Evolutionary conservation across 306 rosid genomes (phyloP).

Genomic region (Trichosanthes truncata): DNA sequence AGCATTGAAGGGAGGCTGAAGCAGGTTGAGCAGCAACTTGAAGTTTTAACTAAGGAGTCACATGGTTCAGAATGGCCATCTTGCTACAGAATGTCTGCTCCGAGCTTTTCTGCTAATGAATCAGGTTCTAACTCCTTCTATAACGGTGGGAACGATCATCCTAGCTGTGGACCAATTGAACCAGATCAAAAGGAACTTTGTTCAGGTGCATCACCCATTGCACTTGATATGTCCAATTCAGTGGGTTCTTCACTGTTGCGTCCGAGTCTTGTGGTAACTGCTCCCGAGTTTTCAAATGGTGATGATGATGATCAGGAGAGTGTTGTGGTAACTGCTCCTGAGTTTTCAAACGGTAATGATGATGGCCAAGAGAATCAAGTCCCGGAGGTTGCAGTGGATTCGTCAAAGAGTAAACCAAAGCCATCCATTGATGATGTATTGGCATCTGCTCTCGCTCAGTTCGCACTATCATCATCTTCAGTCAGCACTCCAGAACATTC

Average conservation of each 20-base stretch:
- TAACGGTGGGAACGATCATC: constrained; percentile 24
- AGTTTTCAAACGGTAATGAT: constrained; percentile 52
- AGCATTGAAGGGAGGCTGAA: constrained; percentile 78
- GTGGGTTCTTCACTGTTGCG: constrained; percentile 28
- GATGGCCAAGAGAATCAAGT: constrained; percentile 33
- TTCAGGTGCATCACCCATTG: constrained; percentile 19
- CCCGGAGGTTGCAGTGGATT: constrained; percentile 12
- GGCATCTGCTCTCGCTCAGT: constrained; percentile 72
- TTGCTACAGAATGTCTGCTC: constrained; percentile 43
- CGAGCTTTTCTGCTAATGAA: constrained; percentile 40
- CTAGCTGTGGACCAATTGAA: constrained; percentile 25
- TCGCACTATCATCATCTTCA: constrained; percentile 36
- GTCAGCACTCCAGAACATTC: constrained; percentile 26
- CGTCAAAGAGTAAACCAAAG: constrained; percentile 33
- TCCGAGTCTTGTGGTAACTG: constrained; percentile 67
- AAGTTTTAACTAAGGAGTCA: constrained; percentile 31
- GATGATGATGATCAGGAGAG: constrained; percentile 59
- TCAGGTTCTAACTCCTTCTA: constrained; percentile 43
- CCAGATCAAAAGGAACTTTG: constrained; percentile 16
- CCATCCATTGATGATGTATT: constrained; percentile 67
- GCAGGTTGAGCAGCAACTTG: constrained; percentile 82
- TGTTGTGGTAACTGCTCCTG: constrained; percentile 66
- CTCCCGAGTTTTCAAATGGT: constrained; percentile 62
- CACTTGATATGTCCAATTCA: constrained; percentile 25
- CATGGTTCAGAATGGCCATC: constrained; percentile 33